Evolutionary conservation across 768 basidiomycete genomes (phyloP).

Genomic region (Chlorophyllum brunneum): DNA sequence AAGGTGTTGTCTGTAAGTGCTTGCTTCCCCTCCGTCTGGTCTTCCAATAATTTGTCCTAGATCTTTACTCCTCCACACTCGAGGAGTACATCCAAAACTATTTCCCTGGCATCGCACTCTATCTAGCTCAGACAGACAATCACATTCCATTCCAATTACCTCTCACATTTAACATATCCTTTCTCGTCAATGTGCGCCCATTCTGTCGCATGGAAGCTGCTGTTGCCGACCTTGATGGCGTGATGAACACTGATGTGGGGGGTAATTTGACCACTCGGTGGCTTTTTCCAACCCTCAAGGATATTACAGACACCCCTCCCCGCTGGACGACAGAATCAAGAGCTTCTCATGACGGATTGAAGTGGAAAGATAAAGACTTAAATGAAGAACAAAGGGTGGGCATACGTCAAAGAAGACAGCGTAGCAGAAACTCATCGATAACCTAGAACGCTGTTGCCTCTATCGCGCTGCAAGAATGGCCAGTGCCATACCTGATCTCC

Average conservation of each 20-base stretch:
- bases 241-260: not conserved
- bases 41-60: constrained; percentile 18
- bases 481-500: constrained; percentile 45
- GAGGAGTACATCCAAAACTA: constrained; percentile 36
- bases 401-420: not conserved
- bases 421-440: not conserved
- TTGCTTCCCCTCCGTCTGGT: not conserved
- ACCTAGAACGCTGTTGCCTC: constrained; percentile 35
- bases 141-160: constrained; percentile 33
- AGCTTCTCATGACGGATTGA: constrained; percentile 24
- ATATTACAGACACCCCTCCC: constrained; percentile 21
- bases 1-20: constrained; percentile 43
- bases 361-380: constrained; percentile 44
- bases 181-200: constrained; percentile 41
- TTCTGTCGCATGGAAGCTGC: constrained; percentile 42
- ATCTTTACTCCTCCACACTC: constrained; percentile 37
- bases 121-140: constrained; percentile 36
- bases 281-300: constrained; percentile 40
- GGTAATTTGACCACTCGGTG: constrained; percentile 35
- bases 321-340: constrained; percentile 19
- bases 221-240: constrained; percentile 15
- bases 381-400: constrained; percentile 44
- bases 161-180: constrained; percentile 43
- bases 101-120: constrained; percentile 32
- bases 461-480: constrained; percentile 38